Conservation (phyloP, 2,329 filamentous ascomycete genomes). For the Claviceps monticola region DNA sequence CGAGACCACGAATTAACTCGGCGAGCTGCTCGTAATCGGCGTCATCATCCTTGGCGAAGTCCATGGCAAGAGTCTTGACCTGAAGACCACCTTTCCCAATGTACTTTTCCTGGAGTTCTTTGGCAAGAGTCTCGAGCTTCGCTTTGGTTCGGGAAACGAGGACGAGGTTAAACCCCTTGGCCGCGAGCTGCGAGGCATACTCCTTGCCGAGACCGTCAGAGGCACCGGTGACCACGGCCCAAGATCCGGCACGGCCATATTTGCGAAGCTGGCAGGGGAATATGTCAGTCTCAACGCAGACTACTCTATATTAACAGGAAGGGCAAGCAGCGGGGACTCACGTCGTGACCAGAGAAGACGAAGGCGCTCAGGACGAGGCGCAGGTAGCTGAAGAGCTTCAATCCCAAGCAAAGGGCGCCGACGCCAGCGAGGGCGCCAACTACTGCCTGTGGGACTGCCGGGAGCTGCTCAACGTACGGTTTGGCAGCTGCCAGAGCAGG, state of each 20-base stretch:
- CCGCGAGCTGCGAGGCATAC: slow-evolving; percentile 78
- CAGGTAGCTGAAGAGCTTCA: slow-evolving; percentile 43
- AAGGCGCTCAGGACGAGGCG: slow-evolving; percentile 54
- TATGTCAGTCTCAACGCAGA: background rate
- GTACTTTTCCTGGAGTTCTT: slow-evolving; percentile 61
- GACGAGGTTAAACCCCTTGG: slow-evolving; percentile 86
- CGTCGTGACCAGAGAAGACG: slow-evolving; percentile 48
- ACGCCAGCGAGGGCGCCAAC: slow-evolving; percentile 36
- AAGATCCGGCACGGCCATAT: slow-evolving; percentile 83
- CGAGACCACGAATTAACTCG: slow-evolving; percentile 54
- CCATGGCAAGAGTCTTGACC: slow-evolving; percentile 76
- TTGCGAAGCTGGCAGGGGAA: slow-evolving; percentile 53
- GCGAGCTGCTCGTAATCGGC: slow-evolving; percentile 66
- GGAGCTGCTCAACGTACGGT: slow-evolving; percentile 12
- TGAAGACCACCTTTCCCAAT: slow-evolving; percentile 42
- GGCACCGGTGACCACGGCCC: slow-evolving; percentile 88
- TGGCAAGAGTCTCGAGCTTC: slow-evolving; percentile 67
- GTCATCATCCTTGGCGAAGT: slow-evolving; percentile 70
- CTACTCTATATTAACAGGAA: too few species aligned
- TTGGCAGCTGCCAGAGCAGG: background rate
- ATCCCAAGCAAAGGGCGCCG: slow-evolving; percentile 45
- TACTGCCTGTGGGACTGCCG: slow-evolving; percentile 27
- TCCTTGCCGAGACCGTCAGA: slow-evolving; percentile 97
- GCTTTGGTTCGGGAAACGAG: slow-evolving; percentile 91
- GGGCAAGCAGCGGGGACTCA: slow-evolving; percentile 22